Evolutionary conservation across 306 rosid genomes (phyloP), one percentile per base, ranked within the genome.

Genomic region (Lotus japonicus): DNA sequence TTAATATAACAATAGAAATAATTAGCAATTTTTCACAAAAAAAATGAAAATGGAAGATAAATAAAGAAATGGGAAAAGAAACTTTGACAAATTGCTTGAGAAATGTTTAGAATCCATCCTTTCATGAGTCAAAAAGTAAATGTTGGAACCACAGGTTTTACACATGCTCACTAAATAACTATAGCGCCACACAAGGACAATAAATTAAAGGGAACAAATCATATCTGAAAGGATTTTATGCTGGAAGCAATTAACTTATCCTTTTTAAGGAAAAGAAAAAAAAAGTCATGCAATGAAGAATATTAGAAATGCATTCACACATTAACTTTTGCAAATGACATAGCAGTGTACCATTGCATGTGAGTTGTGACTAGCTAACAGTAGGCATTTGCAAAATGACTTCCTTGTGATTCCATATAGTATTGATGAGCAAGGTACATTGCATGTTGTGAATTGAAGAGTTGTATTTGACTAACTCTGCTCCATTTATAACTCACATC

Each of bases 221-320:
- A 58, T 75, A 76, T 75, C 78, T 35, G 39, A 54, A 58, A 66
- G 66, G 78, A 75, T 71, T 61, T 71, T 66, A 35, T 75, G 17
- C 31, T 26, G 31, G 31, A 1, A 26, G 31, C 31, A 1, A 3
- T 15, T 41, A 39, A 58, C 23, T 54, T 45, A 14, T 39, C 11
- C 9, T 39, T 39, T 8, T 9, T 9, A 7, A 39, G 11, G 11
- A 39, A 39, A 39, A 35, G 31, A 11, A 21, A 21, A 21, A 12
- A n/a, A 56, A 28, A 68, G 33, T 43, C 56, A 39, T 18, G 38
- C 4, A 4, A 26, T 26, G 31, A 62, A 61, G 13, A 61, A 49
- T 48, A 21, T 5, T 7, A 45, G 42, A 9, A 49, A 49, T 17
- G 7, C 11, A 46, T 66, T 67, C 8, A 38, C 5, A 15, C 38